phyloP scores from a whole-genome alignment of 1,284 basidiomycete species.

The Cystobasidiaceae sp. region DNA sequence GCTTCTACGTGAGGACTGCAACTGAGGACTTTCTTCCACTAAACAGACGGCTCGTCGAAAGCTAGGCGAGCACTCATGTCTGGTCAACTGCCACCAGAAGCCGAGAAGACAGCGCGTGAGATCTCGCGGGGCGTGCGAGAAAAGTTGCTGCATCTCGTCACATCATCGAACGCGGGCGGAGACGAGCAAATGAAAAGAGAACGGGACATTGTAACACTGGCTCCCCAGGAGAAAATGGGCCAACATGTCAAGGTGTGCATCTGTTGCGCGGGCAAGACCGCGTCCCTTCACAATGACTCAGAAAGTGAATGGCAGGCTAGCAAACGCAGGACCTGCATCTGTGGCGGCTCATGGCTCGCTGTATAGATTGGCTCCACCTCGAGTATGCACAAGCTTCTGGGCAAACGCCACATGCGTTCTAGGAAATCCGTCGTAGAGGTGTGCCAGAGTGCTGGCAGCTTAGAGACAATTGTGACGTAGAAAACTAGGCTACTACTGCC shows the following conservation, averaged over 20 bases:
- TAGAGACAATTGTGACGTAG: too few species aligned
- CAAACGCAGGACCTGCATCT: constrained; percentile 20
- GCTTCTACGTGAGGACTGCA: not conserved
- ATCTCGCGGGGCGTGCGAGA: not conserved
- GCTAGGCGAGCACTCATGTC: constrained; percentile 1
- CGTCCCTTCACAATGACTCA: not conserved
- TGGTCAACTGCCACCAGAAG: not conserved
- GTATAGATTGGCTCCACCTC: too few species aligned
- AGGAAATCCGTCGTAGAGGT: too few species aligned
- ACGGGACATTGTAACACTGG: not conserved
- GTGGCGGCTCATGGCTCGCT: constrained; percentile 12
- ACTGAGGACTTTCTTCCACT: not conserved
- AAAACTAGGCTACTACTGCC: too few species aligned
- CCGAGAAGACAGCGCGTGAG: not conserved
- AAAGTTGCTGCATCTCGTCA: constrained; percentile 1
- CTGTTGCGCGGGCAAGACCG: not conserved
- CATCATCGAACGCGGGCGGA: not conserved
- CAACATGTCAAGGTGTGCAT: not conserved
- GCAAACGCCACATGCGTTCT: too few species aligned
- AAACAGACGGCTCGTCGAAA: constrained; percentile 2
- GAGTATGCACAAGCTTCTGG: too few species aligned
- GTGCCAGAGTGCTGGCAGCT: too few species aligned
- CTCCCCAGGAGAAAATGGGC: not conserved
- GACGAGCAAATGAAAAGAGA: not conserved
- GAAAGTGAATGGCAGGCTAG: constrained; percentile 14